A percentile compares a stretch with the other conserved stretches of the same genome.
Conservation (phyloP, 2,329 filamentous ascomycete species). For the Pseudogymnoascus sp. region DNA sequence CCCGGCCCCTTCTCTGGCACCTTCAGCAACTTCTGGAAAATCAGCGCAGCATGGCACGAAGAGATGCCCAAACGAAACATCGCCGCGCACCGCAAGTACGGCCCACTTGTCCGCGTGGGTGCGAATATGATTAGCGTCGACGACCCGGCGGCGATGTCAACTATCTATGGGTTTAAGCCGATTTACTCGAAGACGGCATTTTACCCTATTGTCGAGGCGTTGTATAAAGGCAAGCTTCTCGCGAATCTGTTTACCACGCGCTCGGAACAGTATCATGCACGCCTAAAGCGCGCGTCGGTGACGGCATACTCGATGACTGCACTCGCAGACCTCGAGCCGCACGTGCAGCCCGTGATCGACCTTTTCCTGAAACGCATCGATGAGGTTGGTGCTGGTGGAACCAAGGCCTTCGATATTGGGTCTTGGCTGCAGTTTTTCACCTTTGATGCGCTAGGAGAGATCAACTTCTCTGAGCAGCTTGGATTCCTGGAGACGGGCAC, state of each 20-base stretch:
- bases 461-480: conserved; percentile 35
- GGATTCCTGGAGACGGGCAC: conserved; percentile 40
- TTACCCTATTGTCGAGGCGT: conserved; percentile 26
- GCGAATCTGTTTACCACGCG: conserved; percentile 10
- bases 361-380: conserved; percentile 30
- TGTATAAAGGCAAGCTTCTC: conserved; percentile 9
- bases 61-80: conserved; percentile 34
- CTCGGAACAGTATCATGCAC: conserved; percentile 1
- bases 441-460: conserved; percentile 43
- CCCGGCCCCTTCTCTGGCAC: conserved; percentile 40
- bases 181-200: conserved; percentile 28
- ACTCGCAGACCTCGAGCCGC: conserved; percentile 40
- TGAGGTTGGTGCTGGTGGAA: conserved; percentile 21
- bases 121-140: conserved; percentile 41
- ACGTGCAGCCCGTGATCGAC: conserved; percentile 39
- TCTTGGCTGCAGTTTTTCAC: conserved; percentile 40
- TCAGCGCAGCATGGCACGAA: conserved; percentile 30
- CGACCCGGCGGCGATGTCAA: conserved; percentile 34
- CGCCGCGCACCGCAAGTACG: conserved; percentile 35
- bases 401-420: conserved; percentile 32
- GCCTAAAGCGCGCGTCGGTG: conserved; percentile 21
- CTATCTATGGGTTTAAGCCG: conserved; percentile 36
- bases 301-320: conserved; percentile 41
- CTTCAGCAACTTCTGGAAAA: conserved; percentile 37
- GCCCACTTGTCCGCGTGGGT: conserved; percentile 39